Evolutionary conservation across 306 rosid genomes (phyloP), one percentile per base, ranked within the genome.

Genomic region (Citrullus colocynthis): DNA sequence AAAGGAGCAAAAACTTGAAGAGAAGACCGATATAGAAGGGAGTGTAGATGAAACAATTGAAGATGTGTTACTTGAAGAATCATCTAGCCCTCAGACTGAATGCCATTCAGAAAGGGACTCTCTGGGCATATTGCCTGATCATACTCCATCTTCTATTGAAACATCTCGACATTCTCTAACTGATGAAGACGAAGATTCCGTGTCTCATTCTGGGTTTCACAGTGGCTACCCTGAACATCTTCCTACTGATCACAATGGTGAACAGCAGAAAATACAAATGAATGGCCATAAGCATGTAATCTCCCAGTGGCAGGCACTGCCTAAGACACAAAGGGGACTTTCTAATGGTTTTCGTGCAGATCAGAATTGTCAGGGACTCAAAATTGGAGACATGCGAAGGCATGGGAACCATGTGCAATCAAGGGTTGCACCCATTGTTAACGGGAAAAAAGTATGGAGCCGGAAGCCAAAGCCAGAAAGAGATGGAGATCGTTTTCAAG

Each of bases 391-490:
- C 55, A 14, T 41, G 71, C 89, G 81, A 70, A 87, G 85, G 79
- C 59, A 76, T 87, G 92, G 84, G 78, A 85, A 77, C 87, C 63
- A 77, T 41, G 41, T 54, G 82, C 88, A 84, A 67, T 79, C 72
- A 44, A 89, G 84, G 75, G 77, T 74, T 74, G 86, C 80, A 28
- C 79, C 88, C 2, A 28, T 57, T 24, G 80, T 32, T 37, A 76
- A 80, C 54, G 82, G 84, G 18, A 72, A 79, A 79, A 89, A 84
- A 83, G 91, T 86, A 30, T 88, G 91, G 95, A 88, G 90, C 80
- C 88, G 75, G 41, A 93, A 88, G 75, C 83, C 89, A 49, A 89
- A 85, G 82, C 86, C 85, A 59, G 90, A 87, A 85, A 77, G 17
- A 77, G 82, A 81, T 64, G 85, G 87, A 67, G 79, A 62, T 60